A percentile compares a stretch with the other conserved stretches of the same genome.
phyloP scores from a whole-genome alignment of 2,329 filamentous ascomycete species.

The Fusarium redolens region DNA sequence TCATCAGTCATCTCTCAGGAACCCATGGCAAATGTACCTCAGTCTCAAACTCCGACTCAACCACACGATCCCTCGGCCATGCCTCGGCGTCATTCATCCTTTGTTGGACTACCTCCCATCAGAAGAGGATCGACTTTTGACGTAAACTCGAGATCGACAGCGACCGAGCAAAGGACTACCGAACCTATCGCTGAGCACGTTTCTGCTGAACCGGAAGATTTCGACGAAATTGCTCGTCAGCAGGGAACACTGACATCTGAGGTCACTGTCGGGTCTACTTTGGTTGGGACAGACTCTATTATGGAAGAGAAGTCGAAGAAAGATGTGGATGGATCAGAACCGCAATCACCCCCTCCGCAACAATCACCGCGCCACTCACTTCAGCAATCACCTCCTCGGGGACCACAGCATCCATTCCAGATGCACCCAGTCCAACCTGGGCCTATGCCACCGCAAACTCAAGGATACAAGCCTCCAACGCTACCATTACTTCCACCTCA shows the following conservation, averaged over 20 bases:
- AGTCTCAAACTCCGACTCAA: conserved; percentile 8
- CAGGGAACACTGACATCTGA: conserved; percentile 38
- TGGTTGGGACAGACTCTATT: conserved; percentile 36
- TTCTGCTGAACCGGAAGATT: conserved; percentile 48
- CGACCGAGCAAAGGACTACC: conserved; percentile 47
- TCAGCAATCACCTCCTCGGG: conserved; percentile 16
- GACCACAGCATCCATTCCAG: conserved; percentile 34
- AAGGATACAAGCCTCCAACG: conserved; percentile 16
- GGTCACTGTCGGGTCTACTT: conserved; percentile 32
- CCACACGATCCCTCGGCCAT: conserved; percentile 35
- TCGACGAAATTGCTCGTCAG: conserved; percentile 24
- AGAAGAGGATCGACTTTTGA: conserved; percentile 68
- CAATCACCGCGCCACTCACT: conserved; percentile 5
- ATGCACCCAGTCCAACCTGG: conserved; percentile 32
- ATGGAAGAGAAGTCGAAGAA: conserved; percentile 32
- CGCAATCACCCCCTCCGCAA: conserved; percentile 10
- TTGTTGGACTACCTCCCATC: conserved; percentile 69
- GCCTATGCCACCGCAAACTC: conserved; percentile 19
- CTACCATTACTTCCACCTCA: conserved; percentile 42
- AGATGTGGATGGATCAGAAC: conserved; percentile 17
- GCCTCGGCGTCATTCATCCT: conserved; percentile 61
- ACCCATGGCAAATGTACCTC: conserved; percentile 3
- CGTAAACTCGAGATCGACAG: conserved; percentile 49
- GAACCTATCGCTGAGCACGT: conserved; percentile 50
- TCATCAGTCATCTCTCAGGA: not conserved